Evolutionary conservation across 257 asterid species (phyloP).

Genomic region (Solanum corneliomulleri): DNA sequence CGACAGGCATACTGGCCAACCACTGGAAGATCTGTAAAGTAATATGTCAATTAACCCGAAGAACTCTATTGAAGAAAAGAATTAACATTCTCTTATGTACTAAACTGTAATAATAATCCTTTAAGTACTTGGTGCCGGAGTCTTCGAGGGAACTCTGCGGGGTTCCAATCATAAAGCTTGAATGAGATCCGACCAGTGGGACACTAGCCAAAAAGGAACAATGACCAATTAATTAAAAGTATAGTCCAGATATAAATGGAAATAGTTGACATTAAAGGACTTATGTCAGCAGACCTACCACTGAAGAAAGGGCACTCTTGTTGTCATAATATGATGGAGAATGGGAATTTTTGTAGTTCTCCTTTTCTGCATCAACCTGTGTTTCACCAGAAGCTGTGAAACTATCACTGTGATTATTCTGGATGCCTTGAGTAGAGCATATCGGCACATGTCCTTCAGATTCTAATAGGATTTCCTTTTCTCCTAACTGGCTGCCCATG

Average conservation of each 20-base stretch:
- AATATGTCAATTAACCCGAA: slow-evolving; percentile 12
- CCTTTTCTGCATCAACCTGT: slow-evolving; percentile 31
- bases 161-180: slow-evolving; percentile 95
- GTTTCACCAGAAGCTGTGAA: slow-evolving; percentile 34
- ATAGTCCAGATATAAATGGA: not conserved
- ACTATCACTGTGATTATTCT: slow-evolving; percentile 38
- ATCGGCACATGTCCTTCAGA: slow-evolving; percentile 45
- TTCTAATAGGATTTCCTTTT: slow-evolving; percentile 38
- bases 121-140: slow-evolving; percentile 89
- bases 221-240: not conserved
- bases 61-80: slow-evolving; percentile 6
- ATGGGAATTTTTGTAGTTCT: slow-evolving; percentile 20
- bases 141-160: slow-evolving; percentile 90
- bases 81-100: slow-evolving; percentile 22
- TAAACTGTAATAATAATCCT: slow-evolving; percentile 58
- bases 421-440: slow-evolving; percentile 29
- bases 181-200: slow-evolving; percentile 88
- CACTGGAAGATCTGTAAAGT: slow-evolving; percentile 66
- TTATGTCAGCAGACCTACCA: slow-evolving; percentile 27
- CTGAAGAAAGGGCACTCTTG: slow-evolving; percentile 57
- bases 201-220: slow-evolving; percentile 35
- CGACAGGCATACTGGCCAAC: slow-evolving; percentile 96
- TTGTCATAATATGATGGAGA: slow-evolving; percentile 52
- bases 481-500: slow-evolving; percentile 32
- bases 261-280: not conserved